Evolutionary conservation across 306 rosid species (phyloP).

Genomic region (Prunus davidiana): DNA sequence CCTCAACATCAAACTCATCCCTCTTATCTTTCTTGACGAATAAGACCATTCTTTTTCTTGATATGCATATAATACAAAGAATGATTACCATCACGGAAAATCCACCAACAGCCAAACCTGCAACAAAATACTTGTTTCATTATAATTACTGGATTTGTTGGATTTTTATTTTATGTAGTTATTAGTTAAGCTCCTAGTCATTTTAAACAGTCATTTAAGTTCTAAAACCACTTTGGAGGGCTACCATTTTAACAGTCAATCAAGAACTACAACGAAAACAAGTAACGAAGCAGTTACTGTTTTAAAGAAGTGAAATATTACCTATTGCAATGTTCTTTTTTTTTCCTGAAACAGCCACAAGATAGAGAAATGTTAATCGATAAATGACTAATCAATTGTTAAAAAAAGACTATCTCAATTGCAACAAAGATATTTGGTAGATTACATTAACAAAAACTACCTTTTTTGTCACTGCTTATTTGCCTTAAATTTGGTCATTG

Average conservation of each 20-base stretch:
- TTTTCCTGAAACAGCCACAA: slow-evolving; percentile 24
- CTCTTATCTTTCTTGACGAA: too few relatives aligned
- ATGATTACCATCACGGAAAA: neutral
- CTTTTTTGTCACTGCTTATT: too few relatives aligned
- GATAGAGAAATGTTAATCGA: slow-evolving; percentile 1
- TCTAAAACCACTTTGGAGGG: too few relatives aligned
- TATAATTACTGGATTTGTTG: too few relatives aligned
- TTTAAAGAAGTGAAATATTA: slow-evolving; percentile 18
- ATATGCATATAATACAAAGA: neutral
- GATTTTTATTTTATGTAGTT: too few relatives aligned
- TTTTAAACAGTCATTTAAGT: too few relatives aligned
- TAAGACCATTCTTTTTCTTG: neutral
- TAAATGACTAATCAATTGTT: neutral
- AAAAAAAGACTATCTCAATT: too few relatives aligned
- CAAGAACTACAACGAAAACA: too few relatives aligned
- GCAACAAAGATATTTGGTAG: neutral
- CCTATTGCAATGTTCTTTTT: neutral
- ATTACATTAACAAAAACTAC: neutral
- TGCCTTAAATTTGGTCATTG: neutral
- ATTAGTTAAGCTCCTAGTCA: too few relatives aligned
- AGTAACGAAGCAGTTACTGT: too few relatives aligned
- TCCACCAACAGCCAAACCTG: neutral
- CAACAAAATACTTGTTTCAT: neutral
- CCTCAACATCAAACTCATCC: too few relatives aligned
- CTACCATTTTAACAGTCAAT: too few relatives aligned